Base-by-base conservation (phyloP, 2,329 filamentous ascomycete species). In the Fusarium sp. region DNA sequence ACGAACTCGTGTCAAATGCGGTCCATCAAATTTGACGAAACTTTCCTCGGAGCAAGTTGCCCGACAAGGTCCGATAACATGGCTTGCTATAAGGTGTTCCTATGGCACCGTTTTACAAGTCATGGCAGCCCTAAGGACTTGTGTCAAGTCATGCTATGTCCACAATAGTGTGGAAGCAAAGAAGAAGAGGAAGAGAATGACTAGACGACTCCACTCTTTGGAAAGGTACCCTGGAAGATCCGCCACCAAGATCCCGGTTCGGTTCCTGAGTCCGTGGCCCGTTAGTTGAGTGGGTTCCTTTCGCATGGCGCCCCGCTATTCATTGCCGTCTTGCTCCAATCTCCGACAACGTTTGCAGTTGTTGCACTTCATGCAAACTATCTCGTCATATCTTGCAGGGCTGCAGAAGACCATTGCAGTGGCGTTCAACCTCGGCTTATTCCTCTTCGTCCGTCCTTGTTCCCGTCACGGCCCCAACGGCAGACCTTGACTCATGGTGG, bases 221-320 rank as follows among this genome's bases (percentile, higher is more conserved):
- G 30, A 22, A 33, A 60, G 51, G 48, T 68, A 50, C 54, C 59
- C 60, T 68, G 51, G 57, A 65, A 39, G 45, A 63, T 59, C 57
- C 62, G 54, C 66, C 65, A 68, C 52, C 49, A 45, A 61, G 28
- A 28, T 56, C 66, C 40, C 7, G 30, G 35, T 37, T 37, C 35
- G 56, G 66, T 70, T 58, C 66, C 66, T 66, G 62, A 66, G 45
- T 30, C 66, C 46, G 61, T 33, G 45, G 40, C 39, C 50, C 30
- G 41, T 53, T 64, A 41, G 40, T 26, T 53, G 19, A 33, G 66
- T 68, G 66, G 65, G 62, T 44, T 62, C 37, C 20, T 62, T 62
- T 56, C 62, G 44, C 66, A 70, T 63, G 66, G 66, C 62, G 66
- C 66, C 66, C 66, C 66, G 66, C 62, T 59, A 32, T 55, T 56